Conservation (phyloP, 441 rosid species). For the Mallotus repandus region DNA sequence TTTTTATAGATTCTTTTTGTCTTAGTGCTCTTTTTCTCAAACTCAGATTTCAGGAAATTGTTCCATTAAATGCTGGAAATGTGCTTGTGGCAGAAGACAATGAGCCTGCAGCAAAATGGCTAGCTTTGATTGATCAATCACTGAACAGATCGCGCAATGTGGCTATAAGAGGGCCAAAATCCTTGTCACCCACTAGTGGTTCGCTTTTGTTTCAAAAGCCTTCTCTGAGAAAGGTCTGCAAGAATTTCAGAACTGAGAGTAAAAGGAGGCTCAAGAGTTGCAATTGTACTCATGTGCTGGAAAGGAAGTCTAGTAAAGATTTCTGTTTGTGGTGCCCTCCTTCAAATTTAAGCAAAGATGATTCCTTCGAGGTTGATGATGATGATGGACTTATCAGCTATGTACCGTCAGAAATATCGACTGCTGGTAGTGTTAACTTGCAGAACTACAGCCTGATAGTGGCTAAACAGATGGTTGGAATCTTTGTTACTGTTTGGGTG, state of each 20-base stretch:
- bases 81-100: slow-evolving; percentile 86
- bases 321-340: slow-evolving; percentile 49
- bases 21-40: background rate
- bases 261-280: slow-evolving; percentile 71
- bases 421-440: slow-evolving; percentile 30
- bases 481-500: slow-evolving; percentile 82
- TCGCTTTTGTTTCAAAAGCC: slow-evolving; percentile 69
- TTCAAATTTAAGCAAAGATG: slow-evolving; percentile 45
- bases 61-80: slow-evolving; percentile 91
- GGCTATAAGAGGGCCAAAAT: slow-evolving; percentile 34
- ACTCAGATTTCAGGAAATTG: slow-evolving; percentile 92
- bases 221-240: slow-evolving; percentile 64
- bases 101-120: slow-evolving; percentile 96
- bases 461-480: slow-evolving; percentile 95
- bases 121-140: slow-evolving; percentile 73
- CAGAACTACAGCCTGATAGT: slow-evolving; percentile 64
- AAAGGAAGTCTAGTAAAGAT: slow-evolving; percentile 35
- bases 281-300: slow-evolving; percentile 57
- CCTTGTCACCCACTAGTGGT: slow-evolving; percentile 26
- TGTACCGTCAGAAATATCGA: slow-evolving; percentile 28
- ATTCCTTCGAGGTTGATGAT: slow-evolving; percentile 42
- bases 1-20: background rate
- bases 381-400: slow-evolving; percentile 38
- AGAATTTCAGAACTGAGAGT: slow-evolving; percentile 61
- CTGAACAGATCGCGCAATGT: slow-evolving; percentile 39